Evolutionary conservation across 768 basidiomycete genomes (phyloP).

Genomic region (Lactifluus volemus): DNA sequence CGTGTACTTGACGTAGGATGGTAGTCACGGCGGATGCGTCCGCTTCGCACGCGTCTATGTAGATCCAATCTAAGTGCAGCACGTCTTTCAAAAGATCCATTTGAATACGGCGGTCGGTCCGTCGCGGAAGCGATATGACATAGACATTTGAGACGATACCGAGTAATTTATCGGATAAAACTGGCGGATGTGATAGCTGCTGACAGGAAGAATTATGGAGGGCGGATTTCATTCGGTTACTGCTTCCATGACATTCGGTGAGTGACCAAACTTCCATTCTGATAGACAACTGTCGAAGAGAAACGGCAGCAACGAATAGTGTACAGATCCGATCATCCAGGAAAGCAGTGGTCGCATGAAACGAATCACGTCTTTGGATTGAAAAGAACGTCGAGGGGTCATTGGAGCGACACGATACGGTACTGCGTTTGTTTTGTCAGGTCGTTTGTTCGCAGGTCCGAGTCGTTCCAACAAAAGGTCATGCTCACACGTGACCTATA

Average conservation of each 20-base stretch:
- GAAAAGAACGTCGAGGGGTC: background rate
- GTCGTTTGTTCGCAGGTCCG: no score
- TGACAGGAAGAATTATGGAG: background rate
- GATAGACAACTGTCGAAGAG: background rate
- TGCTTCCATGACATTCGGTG: background rate
- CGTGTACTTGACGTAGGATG: constrained; percentile 37
- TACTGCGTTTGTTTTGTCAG: background rate
- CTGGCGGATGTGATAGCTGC: background rate
- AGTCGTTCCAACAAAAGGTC: no score
- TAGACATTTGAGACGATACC: constrained; percentile 38
- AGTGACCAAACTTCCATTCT: background rate
- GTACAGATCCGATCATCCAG: background rate
- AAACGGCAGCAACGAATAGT: background rate
- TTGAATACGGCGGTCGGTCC: constrained; percentile 44
- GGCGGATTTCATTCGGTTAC: background rate
- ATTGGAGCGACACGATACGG: background rate
- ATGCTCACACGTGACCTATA: no score
- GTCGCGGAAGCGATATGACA: constrained; percentile 50
- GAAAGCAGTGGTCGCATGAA: background rate
- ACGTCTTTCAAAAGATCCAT: constrained; percentile 47
- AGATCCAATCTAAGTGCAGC: constrained; percentile 45
- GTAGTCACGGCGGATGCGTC: constrained; percentile 31
- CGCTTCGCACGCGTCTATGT: constrained; percentile 40
- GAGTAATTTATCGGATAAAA: constrained; percentile 20
- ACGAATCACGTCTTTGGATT: background rate